Percentiles rank a stretch among this genome's conserved stretches.
Conservation (phyloP, 2,329 filamentous ascomycete species). For the Aspergillus sp. region DNA sequence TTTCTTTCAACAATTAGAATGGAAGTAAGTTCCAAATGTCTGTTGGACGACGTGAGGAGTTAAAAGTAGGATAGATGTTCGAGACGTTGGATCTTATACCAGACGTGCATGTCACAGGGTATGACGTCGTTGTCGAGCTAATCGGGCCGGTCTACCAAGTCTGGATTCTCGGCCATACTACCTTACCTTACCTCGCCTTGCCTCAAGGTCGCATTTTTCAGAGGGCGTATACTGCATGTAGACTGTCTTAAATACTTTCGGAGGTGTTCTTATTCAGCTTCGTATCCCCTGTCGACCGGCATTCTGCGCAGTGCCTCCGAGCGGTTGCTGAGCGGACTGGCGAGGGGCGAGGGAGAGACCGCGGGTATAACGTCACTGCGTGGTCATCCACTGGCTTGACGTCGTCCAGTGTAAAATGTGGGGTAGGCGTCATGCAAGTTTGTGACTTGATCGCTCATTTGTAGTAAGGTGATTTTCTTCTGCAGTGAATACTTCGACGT, state of each 20-base stretch:
- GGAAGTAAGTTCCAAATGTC: too few relatives aligned
- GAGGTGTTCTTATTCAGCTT: background rate
- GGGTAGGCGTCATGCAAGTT: conserved; percentile 13
- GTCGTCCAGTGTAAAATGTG: conserved; percentile 8
- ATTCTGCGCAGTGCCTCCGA: background rate
- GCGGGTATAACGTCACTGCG: conserved; percentile 9
- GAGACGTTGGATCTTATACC: background rate
- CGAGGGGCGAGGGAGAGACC: background rate
- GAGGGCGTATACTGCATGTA: too few relatives aligned
- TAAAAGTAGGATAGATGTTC: background rate
- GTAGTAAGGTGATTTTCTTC: background rate
- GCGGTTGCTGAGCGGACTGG: background rate
- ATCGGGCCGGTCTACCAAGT: background rate
- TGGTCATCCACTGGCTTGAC: conserved; percentile 4
- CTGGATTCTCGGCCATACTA: background rate
- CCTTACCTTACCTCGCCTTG: background rate
- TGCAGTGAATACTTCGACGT: background rate
- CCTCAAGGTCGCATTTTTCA: background rate
- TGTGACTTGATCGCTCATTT: background rate
- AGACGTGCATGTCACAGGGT: conserved; percentile 6
- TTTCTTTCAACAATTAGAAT: too few relatives aligned
- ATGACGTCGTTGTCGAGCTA: conserved; percentile 10
- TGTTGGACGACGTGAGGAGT: too few relatives aligned
- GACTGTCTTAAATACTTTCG: background rate
- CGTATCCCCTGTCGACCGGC: background rate